phyloP scores from a whole-genome alignment of 2,329 filamentous ascomycete species.

The Fusarium coffeatum region DNA sequence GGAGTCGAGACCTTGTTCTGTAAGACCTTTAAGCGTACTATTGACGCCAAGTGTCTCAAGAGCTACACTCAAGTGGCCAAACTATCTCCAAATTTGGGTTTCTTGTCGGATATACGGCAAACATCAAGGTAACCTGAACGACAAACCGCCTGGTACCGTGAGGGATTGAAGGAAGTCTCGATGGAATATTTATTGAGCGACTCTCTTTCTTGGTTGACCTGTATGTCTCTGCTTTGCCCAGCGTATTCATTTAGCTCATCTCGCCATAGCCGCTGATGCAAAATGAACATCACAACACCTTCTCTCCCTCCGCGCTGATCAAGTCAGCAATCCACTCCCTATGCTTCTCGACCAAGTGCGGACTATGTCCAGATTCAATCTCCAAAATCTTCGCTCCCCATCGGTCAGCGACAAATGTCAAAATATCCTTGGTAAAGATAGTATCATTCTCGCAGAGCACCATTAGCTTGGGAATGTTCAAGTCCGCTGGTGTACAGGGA shows the following conservation, averaged over 20 bases:
- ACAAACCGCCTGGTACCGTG: neutral
- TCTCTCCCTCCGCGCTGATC: neutral
- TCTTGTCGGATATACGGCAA: neutral
- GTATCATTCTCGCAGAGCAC: constrained; percentile 20
- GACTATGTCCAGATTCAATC: constrained; percentile 34
- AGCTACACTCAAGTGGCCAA: neutral
- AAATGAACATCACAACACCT: neutral
- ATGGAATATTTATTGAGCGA: neutral
- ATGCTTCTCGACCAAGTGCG: constrained; percentile 21
- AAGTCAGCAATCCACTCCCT: constrained; percentile 15
- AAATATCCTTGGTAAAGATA: constrained; percentile 7
- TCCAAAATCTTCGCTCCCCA: constrained; percentile 22
- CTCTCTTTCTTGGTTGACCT: neutral
- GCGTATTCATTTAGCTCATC: neutral
- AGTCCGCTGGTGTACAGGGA: constrained; percentile 1
- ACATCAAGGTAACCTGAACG: neutral
- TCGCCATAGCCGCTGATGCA: neutral
- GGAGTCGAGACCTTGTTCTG: neutral
- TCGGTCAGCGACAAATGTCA: constrained; percentile 5
- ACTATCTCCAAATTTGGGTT: neutral
- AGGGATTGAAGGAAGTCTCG: neutral
- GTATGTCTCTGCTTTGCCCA: neutral
- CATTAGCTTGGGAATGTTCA: constrained; percentile 9
- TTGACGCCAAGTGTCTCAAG: neutral
- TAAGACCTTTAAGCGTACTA: rapidly evolving